Evolutionary conservation across 176 grass and related monocot genomes (phyloP).

Genomic region (Aegilops longissima): DNA sequence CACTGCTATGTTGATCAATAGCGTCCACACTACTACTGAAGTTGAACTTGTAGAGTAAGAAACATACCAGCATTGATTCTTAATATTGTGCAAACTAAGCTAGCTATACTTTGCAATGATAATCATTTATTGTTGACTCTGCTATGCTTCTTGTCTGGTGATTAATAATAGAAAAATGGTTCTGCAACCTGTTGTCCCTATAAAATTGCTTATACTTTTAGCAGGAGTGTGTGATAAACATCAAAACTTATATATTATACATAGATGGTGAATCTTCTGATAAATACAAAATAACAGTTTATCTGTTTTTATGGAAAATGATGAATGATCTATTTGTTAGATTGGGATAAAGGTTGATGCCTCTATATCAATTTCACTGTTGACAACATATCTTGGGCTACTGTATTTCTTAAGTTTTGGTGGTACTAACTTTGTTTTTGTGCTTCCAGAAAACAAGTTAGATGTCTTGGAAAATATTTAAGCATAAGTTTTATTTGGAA

Average conservation of each 20-base stretch:
- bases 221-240: neutral
- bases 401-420: neutral
- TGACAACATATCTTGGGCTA: neutral
- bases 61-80: neutral
- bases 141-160: neutral
- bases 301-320: neutral
- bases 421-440: conserved; percentile 2
- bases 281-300: neutral
- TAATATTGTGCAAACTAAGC: neutral
- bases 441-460: conserved; percentile 73
- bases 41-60: conserved; percentile 44
- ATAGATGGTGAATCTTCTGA: neutral
- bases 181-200: too few species aligned
- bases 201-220: too few species aligned
- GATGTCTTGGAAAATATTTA: conserved; percentile 80
- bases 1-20: conserved; percentile 51
- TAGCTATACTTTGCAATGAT: neutral
- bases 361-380: neutral
- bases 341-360: neutral
- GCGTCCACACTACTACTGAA: conserved; percentile 46
- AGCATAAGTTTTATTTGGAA: conserved; percentile 93
- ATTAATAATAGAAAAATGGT: too few species aligned
- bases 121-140: too few species aligned
- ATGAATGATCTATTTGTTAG: neutral
- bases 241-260: neutral